phyloP scores from a whole-genome alignment of 2,329 filamentous ascomycete genomes.

The Botrytis fragariae region DNA sequence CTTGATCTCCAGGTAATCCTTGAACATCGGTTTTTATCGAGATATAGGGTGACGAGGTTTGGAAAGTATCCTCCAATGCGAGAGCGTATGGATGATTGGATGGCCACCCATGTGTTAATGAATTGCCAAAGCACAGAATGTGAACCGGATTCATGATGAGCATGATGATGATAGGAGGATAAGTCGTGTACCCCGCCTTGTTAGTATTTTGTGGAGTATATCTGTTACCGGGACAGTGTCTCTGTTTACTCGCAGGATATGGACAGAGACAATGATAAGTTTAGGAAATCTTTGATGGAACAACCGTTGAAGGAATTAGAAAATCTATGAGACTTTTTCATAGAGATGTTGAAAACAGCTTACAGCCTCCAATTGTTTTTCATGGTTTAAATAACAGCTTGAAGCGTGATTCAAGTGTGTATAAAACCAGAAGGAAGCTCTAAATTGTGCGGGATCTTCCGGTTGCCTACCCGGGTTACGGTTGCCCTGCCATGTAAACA shows the following conservation, averaged over 20 bases:
- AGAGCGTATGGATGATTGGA: slow-evolving; percentile 53
- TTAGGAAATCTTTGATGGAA: neutral
- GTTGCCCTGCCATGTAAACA: slow-evolving; percentile 7
- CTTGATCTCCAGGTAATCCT: slow-evolving; percentile 53
- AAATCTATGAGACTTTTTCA: neutral
- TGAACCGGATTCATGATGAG: slow-evolving; percentile 27
- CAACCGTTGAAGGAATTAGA: neutral
- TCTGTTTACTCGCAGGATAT: slow-evolving; percentile 7
- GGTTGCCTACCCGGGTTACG: neutral
- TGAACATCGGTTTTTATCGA: slow-evolving; percentile 46
- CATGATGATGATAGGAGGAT: slow-evolving; percentile 26
- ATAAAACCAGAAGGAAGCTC: neutral
- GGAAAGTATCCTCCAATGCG: slow-evolving; percentile 48
- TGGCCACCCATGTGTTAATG: slow-evolving; percentile 55
- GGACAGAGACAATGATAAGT: neutral
- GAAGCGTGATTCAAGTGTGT: neutral
- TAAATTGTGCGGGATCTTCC: neutral
- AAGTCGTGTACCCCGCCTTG: neutral
- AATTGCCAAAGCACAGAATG: slow-evolving; percentile 37
- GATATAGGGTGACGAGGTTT: slow-evolving; percentile 45
- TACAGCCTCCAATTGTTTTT: no score
- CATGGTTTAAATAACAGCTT: neutral
- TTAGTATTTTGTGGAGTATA: neutral
- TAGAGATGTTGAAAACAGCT: no score
- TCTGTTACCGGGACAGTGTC: neutral